Evolutionary conservation across 495 filamentous ascomycete species (phyloP).

Genomic region (Talaromyces thailandensis): DNA sequence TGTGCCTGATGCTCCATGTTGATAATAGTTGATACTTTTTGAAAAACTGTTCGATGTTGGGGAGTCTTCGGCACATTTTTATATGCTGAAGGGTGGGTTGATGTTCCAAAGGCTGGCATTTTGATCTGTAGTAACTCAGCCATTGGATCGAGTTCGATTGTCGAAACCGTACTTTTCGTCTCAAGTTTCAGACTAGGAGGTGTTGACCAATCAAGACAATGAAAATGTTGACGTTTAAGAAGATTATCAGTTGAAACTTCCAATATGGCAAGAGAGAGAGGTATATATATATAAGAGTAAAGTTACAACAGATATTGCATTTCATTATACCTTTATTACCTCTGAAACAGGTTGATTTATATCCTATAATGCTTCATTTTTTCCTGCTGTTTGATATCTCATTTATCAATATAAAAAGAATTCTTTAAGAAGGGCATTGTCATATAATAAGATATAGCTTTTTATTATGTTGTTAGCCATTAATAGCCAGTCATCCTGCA

Average conservation of each 20-base stretch:
- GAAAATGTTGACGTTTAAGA: neutral
- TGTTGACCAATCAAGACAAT: neutral
- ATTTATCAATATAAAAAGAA: too few species aligned
- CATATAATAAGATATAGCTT: too few species aligned
- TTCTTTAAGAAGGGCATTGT: too few species aligned
- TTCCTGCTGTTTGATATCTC: too few species aligned
- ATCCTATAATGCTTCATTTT: too few species aligned
- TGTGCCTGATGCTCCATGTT: neutral
- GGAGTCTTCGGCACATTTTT: constrained; percentile 3
- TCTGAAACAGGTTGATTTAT: too few species aligned
- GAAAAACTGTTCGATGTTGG: neutral
- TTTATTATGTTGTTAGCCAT: too few species aligned
- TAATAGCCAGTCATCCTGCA: too few species aligned
- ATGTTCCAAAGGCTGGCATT: neutral
- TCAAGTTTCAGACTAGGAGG: neutral
- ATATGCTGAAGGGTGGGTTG: neutral
- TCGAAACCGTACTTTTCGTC: neutral
- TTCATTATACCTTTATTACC: too few species aligned
- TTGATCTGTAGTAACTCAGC: neutral
- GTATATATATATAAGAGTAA: too few species aligned
- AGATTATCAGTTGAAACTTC: neutral
- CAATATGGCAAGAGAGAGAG: too few species aligned
- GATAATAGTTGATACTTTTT: neutral
- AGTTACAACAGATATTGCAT: too few species aligned
- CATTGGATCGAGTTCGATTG: neutral